Base-by-base conservation (phyloP, 352 stramenopile species). In the Pythium rishiriense region DNA sequence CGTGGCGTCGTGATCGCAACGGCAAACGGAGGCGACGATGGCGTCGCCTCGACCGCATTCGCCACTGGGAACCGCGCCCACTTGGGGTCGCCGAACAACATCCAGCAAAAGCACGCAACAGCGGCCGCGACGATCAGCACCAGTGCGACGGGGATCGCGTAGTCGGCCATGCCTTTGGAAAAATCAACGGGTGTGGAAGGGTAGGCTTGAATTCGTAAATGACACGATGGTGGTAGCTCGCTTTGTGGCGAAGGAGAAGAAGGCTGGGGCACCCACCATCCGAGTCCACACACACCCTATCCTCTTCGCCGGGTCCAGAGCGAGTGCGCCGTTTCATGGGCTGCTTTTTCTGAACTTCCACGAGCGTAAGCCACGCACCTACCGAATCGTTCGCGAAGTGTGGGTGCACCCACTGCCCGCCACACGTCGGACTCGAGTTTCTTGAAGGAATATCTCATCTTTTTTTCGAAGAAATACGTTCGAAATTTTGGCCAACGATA, bases 11-110 rank as follows among this genome's bases (percentile, higher is more conserved):
- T 49, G 52, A 59, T 59, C 10, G 52, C 33, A 22, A 42, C 37
- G 10, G 46, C 46, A 15, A 37, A 22, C 52, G 35, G 35, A 1
- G 35, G 15, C 25, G 54, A 45, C 25, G 37, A 46, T 4, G 43
- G 19, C 14, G 43, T 26, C 11, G 28, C 21, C 1, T 10, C 1
- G 19, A 4, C 43, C n/a, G n/a, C n/a, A n/a, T n/a, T n/a, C n/a
- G n/a, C n/a, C 17, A 14, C 11, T 21, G 9, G 26, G 49, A 28
- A 58, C 6, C 58, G 31, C 11, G 47, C 58, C 46, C 58, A 66
- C 24, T 33, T 46, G 15, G 58, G 58, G 35, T 58, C 58, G 17
- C 58, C 58, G 37, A 66, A 66, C 7, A 66, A 29, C 47, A 66
- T 58, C 58, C 58, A 66, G 26, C 42, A 52, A 29, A 66, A 66